Percentiles rank a stretch among this genome's conserved stretches.
phyloP scores from a whole-genome alignment of 2,329 filamentous ascomycete species.

The Epichloe sylvatica region DNA sequence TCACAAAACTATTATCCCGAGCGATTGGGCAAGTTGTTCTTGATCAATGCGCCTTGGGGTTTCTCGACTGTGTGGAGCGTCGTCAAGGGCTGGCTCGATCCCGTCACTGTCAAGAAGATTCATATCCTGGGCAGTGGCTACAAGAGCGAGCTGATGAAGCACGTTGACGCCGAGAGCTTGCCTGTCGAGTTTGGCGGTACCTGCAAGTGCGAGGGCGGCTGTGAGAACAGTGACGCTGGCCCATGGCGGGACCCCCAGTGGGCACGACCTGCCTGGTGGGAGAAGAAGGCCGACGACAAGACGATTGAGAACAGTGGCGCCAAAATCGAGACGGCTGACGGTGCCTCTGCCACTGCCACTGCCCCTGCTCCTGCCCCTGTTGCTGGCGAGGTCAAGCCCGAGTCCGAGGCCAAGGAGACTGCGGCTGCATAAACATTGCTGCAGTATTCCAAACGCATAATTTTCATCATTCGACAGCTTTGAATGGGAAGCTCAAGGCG shows the following conservation, averaged over 20 bases:
- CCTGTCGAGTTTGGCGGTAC: constrained; percentile 73
- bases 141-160: constrained; percentile 67
- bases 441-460: not conserved
- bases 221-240: constrained; percentile 73
- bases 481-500: not conserved
- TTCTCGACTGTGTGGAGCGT: constrained; percentile 76
- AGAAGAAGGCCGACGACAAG: constrained; percentile 29
- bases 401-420: constrained; percentile 20
- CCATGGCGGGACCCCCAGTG: constrained; percentile 65
- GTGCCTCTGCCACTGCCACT: constrained; percentile 11
- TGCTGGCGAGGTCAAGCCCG: constrained; percentile 16
- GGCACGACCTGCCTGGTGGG: constrained; percentile 51
- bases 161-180: constrained; percentile 81
- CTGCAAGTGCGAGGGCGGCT: constrained; percentile 73
- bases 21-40: constrained; percentile 85
- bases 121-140: constrained; percentile 73
- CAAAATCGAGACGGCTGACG: constrained; percentile 21
- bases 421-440: constrained; percentile 5
- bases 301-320: constrained; percentile 27
- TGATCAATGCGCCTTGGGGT: constrained; percentile 97
- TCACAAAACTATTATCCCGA: constrained; percentile 99
- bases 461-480: not conserved
- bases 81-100: constrained; percentile 89
- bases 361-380: constrained; percentile 14
- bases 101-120: constrained; percentile 93